phyloP scores from a whole-genome alignment of 2,329 filamentous ascomycete species.

The Aspergillus viridinutans region DNA sequence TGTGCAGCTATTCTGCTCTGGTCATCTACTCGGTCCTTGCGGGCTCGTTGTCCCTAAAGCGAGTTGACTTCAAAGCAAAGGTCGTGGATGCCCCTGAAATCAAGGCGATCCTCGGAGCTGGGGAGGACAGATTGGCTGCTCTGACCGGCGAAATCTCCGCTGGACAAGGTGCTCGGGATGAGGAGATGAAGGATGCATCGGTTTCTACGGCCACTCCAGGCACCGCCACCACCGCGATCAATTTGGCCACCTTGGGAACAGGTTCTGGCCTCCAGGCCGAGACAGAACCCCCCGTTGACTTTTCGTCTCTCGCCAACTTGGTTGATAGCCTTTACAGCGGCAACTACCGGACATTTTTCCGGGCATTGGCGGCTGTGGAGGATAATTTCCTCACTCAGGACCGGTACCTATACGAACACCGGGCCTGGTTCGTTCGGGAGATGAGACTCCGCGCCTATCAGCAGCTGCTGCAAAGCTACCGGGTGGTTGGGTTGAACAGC shows the following conservation, averaged over 20 bases:
- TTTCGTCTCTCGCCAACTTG: constrained; percentile 78
- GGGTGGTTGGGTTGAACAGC: constrained; percentile 90
- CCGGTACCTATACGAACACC: constrained; percentile 92
- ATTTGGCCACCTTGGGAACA: constrained; percentile 77
- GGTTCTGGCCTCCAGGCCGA: constrained; percentile 65
- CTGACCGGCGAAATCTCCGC: constrained; percentile 76
- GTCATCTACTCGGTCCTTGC: constrained; percentile 95
- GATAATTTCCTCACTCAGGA: constrained; percentile 92
- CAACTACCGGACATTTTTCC: constrained; percentile 92
- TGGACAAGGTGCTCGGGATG: constrained; percentile 71
- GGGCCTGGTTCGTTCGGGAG: constrained; percentile 95
- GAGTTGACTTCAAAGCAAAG: constrained; percentile 98
- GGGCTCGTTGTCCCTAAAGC: constrained; percentile 88
- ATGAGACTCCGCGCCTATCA: constrained; percentile 97
- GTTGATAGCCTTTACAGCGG: constrained; percentile 91
- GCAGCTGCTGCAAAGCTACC: constrained; percentile 94
- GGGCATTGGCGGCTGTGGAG: constrained; percentile 82
- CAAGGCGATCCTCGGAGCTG: constrained; percentile 88
- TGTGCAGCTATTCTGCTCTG: constrained; percentile 92
- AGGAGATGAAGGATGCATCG: constrained; percentile 65
- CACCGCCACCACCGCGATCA: constrained; percentile 68
- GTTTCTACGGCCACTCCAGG: constrained; percentile 49
- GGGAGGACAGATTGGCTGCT: constrained; percentile 80
- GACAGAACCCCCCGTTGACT: constrained; percentile 78
- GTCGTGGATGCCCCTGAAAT: constrained; percentile 98